These are phyloP conservation scores for Hypoxylon rickii DNA, from an alignment of 495 filamentous ascomycete genomes.

Conservation along the genomic window DNA sequence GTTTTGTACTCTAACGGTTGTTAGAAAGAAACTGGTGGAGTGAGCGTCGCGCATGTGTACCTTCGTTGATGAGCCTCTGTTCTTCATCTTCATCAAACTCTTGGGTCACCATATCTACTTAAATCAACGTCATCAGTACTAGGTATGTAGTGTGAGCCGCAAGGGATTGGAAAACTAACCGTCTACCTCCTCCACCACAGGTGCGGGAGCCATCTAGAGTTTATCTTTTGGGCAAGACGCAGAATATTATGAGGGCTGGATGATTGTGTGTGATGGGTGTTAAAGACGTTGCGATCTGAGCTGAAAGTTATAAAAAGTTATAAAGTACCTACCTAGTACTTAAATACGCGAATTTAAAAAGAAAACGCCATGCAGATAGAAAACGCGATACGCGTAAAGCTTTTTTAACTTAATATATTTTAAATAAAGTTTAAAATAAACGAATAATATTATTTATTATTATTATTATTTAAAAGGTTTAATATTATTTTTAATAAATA, in stretches of 20 bases:
- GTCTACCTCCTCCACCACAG: slow-evolving; percentile 58
- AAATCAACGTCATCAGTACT: background rate
- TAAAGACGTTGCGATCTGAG: background rate
- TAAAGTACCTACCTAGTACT: too few species aligned
- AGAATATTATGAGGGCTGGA: background rate
- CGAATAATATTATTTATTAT: too few species aligned
- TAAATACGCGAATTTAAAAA: too few species aligned
- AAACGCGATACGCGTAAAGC: background rate
- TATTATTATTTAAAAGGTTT: too few species aligned
- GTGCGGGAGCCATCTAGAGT: slow-evolving; percentile 48
- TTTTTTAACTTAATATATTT: too few species aligned
- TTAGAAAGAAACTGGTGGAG: slow-evolving; percentile 17
- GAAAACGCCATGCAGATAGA: too few species aligned
- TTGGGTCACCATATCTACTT: slow-evolving; percentile 59
- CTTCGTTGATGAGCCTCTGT: slow-evolving; percentile 92
- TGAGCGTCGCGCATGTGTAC: slow-evolving; percentile 46
- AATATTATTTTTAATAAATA: too few species aligned
- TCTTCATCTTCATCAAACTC: slow-evolving; percentile 72
- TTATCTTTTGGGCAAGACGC: background rate
- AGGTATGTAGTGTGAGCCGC: background rate
- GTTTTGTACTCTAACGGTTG: slow-evolving; percentile 86
- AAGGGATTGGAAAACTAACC: slow-evolving; percentile 38
- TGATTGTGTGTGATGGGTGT: background rate
- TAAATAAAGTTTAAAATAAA: too few species aligned
- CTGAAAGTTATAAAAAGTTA: too few species aligned